Base-by-base conservation (phyloP, 768 basidiomycete genomes). In the Russula olivacea region DNA sequence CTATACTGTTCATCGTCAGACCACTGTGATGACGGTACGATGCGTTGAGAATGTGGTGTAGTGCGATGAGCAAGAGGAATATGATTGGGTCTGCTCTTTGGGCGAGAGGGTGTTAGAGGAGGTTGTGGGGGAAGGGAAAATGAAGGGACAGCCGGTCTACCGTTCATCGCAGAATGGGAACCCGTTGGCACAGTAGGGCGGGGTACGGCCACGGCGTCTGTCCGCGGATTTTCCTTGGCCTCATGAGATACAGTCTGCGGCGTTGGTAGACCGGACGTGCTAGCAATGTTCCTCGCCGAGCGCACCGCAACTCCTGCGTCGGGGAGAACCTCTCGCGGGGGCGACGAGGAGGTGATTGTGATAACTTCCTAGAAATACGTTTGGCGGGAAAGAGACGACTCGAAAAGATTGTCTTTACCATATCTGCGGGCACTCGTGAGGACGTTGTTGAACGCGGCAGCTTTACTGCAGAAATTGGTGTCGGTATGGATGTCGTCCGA, bases 21-120 rank as follows among this genome's bases (percentile, higher is more conserved):
- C 53, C 53, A 64, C 49, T 64, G 63, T 8, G 63, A 64, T 7
- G 63, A 64, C 19, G 63, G 63, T 25, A 64, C 63, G 17, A 64
- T 60, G 32, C 63, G 58, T 49, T 64, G 63, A n/a, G 63, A 60
- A 5, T 64, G 48, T 10, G 63, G 63, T 2, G 63, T 64, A 50
- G 48, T 56, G 19, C 48, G 63, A 45, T 23, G n/a, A 12, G 38
- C 4, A 25, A 2, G 30, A 19, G 40, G 2, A 55, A 34, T 34
- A 19, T 43, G 17, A 36, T 52, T 2, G 14, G 23, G 4, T 38
- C 36, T 55, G 30, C 34, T 17, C 41, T 50, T 64, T 30, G 63
- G 21, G 28, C 58, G 54, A 32, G 63, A 36, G 3, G 63, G 63
- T 10, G 63, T 64, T 36, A 45, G 17, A 54, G 51, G 61, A 32